These are phyloP conservation scores for Pseudopithomyces chartarum DNA, from an alignment of 2,329 filamentous ascomycete species.

Conservation along the genomic window DNA sequence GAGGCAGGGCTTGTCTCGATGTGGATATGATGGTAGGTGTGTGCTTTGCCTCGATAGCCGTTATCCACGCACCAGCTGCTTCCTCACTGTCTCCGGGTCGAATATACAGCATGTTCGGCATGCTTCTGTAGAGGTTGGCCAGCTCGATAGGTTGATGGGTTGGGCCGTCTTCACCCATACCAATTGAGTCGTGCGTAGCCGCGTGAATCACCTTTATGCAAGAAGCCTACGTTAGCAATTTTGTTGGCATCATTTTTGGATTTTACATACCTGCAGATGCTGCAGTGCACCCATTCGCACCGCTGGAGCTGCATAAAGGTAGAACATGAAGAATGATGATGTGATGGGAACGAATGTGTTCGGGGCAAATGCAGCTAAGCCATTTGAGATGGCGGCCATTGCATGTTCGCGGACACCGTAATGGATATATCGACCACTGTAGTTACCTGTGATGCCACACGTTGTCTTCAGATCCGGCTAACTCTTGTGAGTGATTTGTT, in stretches of 20 bases:
- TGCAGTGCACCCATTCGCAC: constrained; percentile 66
- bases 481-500: constrained; percentile 15
- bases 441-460: constrained; percentile 61
- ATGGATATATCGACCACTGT: constrained; percentile 58
- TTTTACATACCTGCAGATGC: constrained; percentile 38
- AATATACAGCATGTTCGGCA: constrained; percentile 67
- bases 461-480: constrained; percentile 36
- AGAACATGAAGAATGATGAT: constrained; percentile 68
- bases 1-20: constrained; percentile 51
- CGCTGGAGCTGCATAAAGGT: constrained; percentile 62
- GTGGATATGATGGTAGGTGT: constrained; percentile 56
- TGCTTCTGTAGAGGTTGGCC: constrained; percentile 62
- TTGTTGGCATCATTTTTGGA: too few relatives aligned
- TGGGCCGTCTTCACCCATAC: constrained; percentile 62
- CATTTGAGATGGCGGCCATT: constrained; percentile 53
- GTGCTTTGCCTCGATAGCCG: constrained; percentile 48
- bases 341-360: constrained; percentile 62
- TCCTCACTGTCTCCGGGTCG: constrained; percentile 65
- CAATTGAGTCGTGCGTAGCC: constrained; percentile 65
- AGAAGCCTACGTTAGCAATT: constrained; percentile 54
- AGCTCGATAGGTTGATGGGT: constrained; percentile 67
- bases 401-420: constrained; percentile 45
- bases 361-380: constrained; percentile 56
- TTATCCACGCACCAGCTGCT: constrained; percentile 58
- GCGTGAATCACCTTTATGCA: constrained; percentile 58